Base-by-base conservation (phyloP, 192 early-diverging fungal genomes). In the Backusella parvicylindrica region DNA sequence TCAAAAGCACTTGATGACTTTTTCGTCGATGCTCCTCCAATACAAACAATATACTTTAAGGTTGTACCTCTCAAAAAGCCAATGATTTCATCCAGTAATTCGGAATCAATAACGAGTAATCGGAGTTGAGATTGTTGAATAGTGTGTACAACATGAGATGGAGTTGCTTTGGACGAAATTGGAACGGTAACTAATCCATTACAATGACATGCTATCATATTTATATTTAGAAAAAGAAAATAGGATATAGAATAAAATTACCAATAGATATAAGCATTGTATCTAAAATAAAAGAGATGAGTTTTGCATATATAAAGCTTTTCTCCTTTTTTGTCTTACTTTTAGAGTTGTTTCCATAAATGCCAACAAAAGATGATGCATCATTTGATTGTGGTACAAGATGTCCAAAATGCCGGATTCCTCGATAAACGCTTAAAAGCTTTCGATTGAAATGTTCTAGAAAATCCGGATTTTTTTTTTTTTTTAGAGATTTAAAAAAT, bases 281-380 rank as follows among this genome's bases (percentile, higher is more conserved):
- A 26, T 73, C 72, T 73, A 41, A 26, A 36, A 28, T 26, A 73
- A 37, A 13, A 32, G 9, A 16, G 23, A 18, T 47, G n/a, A n/a
- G n/a, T n/a, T n/a, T n/a, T n/a, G n/a, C n/a, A n/a, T n/a, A 35
- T 35, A 35, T 35, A 35, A 35, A 47, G 5, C 23, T 56, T 23
- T 50, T 50, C 21, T 50, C 60, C 6, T 6, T 56, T 56, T 23
- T 26, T 26, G 11, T 60, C 28, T 35, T 89, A 87, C 86, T 81
- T 31, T 77, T 12, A 23, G 84, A 80, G 64, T 82, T 71, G 7
- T 36, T 36, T 21, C 74, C 73, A 53, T 75, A 82, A 21, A 82
- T 70, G 23, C 77, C 81, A 2, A 82, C 77, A 79, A 82, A 77
- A n/a, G 75, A 81, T 35, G 50, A 49, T 15, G 72, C 70, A 33